Evolutionary conservation across 176 grass and related monocot species (phyloP).

Genomic region (Typha latifolia): DNA sequence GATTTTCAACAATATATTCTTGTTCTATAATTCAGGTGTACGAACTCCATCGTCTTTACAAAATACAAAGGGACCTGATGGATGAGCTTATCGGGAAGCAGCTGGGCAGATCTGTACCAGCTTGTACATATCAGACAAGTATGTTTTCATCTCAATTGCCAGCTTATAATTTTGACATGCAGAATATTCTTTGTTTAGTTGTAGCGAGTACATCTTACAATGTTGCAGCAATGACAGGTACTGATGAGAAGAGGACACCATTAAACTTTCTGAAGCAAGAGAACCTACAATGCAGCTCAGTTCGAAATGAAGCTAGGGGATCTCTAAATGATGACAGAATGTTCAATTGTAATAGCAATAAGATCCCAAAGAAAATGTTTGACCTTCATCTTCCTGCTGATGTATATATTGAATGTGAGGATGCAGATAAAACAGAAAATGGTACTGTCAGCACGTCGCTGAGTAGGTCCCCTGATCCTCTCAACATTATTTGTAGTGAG

Average conservation of each 20-base stretch:
- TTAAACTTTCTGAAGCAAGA: slow-evolving; percentile 8
- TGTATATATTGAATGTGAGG: neutral
- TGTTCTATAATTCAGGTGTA: slow-evolving; percentile 46
- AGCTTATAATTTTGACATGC: neutral
- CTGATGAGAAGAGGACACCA: neutral
- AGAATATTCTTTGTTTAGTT: no score
- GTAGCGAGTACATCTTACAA: no score
- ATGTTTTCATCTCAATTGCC: slow-evolving; percentile 48
- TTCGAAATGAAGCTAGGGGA: neutral
- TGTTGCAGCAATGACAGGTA: neutral
- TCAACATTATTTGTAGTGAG: neutral
- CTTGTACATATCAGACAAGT: slow-evolving; percentile 47
- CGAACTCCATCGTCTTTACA: slow-evolving; percentile 91
- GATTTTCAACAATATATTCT: no score
- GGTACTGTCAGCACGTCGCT: neutral
- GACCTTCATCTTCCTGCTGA: slow-evolving; percentile 6
- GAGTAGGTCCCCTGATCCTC: neutral
- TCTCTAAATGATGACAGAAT: neutral
- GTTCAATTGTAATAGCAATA: neutral
- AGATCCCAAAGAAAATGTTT: slow-evolving; percentile 3
- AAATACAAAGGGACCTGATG: slow-evolving; percentile 79
- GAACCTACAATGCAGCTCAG: neutral
- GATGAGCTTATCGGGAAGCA: slow-evolving; percentile 40
- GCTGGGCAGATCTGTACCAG: slow-evolving; percentile 14
- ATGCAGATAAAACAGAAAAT: neutral